A percentile compares a stretch with the other conserved stretches of the same genome.
phyloP scores from a whole-genome alignment of 495 filamentous ascomycete genomes.

The Neurospora terricola region DNA sequence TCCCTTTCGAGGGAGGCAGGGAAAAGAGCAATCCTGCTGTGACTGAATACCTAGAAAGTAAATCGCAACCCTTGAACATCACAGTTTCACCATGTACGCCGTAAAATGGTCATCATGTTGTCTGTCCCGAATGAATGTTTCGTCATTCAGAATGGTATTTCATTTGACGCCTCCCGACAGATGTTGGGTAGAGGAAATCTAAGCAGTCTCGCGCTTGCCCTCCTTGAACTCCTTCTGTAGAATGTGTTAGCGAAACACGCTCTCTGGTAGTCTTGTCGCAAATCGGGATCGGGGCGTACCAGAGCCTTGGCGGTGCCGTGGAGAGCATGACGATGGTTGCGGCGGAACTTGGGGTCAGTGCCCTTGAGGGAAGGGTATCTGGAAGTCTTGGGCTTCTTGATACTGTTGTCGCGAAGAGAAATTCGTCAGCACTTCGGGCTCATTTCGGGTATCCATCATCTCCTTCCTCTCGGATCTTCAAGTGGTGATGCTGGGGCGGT shows the following conservation, averaged over 20 bases:
- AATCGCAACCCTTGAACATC: background rate
- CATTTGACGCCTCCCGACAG: slow-evolving; percentile 12
- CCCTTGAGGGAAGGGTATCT: slow-evolving; percentile 98
- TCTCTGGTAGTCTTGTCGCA: background rate
- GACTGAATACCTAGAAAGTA: background rate
- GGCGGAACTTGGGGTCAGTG: slow-evolving; percentile 98
- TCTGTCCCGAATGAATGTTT: background rate
- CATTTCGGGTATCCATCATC: background rate
- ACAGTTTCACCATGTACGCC: background rate
- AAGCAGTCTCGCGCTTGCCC: slow-evolving; percentile 89
- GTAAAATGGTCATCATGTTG: background rate
- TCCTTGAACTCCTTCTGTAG: slow-evolving; percentile 93
- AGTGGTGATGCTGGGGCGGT: background rate
- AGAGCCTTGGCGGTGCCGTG: slow-evolving; percentile 97
- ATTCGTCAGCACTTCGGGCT: slow-evolving; percentile 10
- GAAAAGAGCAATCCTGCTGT: background rate
- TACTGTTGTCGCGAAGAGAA: slow-evolving; percentile 45
- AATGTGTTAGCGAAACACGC: slow-evolving; percentile 33
- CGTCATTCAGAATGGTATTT: slow-evolving; percentile 23
- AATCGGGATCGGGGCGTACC: slow-evolving; percentile 48
- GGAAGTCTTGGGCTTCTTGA: slow-evolving; percentile 99
- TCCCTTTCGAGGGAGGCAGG: background rate
- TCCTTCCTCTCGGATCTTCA: background rate
- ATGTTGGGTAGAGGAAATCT: slow-evolving; percentile 29
- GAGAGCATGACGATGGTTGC: slow-evolving; percentile 98